phyloP scores from a whole-genome alignment of 495 filamentous ascomycete species.

The Pyrenopolyporus hunteri region DNA sequence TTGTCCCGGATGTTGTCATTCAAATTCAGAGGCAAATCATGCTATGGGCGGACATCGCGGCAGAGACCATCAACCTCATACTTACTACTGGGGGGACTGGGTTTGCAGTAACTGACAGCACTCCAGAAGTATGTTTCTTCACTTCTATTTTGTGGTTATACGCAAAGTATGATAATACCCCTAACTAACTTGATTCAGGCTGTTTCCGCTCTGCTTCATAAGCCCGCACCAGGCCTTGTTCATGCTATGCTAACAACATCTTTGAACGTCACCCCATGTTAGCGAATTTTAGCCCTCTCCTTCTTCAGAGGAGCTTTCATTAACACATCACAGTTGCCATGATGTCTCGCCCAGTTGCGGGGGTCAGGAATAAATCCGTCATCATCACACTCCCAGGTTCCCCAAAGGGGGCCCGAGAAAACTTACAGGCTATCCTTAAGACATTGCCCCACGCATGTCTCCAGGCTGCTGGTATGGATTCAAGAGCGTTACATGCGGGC shows the following conservation, averaged over 20 bases:
- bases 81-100: slow-evolving; percentile 92
- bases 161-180: not conserved
- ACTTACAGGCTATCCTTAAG: slow-evolving; percentile 88
- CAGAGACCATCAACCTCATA: slow-evolving; percentile 71
- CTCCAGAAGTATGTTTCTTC: slow-evolving; percentile 73
- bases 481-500: slow-evolving; percentile 77
- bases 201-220: slow-evolving; percentile 79
- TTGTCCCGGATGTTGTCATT: slow-evolving; percentile 79
- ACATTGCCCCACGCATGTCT: slow-evolving; percentile 91
- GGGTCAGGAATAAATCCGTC: slow-evolving; percentile 80
- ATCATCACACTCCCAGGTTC: slow-evolving; percentile 94
- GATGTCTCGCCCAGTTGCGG: slow-evolving; percentile 95
- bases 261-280: slow-evolving; percentile 85
- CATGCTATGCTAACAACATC: slow-evolving; percentile 94
- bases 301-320: not conserved
- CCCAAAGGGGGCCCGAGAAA: slow-evolving; percentile 95
- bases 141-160: not conserved
- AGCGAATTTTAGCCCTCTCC: slow-evolving; percentile 36
- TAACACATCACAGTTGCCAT: slow-evolving; percentile 72
- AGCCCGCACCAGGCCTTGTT: slow-evolving; percentile 85
- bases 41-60: slow-evolving; percentile 68
- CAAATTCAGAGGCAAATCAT: slow-evolving; percentile 76
- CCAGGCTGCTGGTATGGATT: slow-evolving; percentile 84
- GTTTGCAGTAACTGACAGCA: slow-evolving; percentile 86
- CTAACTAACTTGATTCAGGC: slow-evolving; percentile 59